phyloP scores from a whole-genome alignment of 2,329 filamentous ascomycete genomes.

The Monosporascus ibericus region DNA sequence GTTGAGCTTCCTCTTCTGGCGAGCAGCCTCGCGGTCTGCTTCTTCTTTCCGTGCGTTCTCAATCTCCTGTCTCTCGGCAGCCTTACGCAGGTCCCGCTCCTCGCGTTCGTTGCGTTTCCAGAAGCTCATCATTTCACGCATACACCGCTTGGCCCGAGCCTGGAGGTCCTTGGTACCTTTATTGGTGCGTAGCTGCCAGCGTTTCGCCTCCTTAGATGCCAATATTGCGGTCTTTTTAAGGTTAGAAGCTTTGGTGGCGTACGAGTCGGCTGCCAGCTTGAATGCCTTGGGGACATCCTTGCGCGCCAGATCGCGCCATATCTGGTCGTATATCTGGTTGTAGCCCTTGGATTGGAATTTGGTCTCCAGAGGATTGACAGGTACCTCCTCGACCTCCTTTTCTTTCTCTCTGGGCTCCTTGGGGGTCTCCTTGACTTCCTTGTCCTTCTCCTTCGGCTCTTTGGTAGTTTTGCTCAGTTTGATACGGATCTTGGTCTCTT shows the following conservation, averaged over 20 bases:
- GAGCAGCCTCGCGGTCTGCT: constrained; percentile 92
- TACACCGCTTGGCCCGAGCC: constrained; percentile 91
- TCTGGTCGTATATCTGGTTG: constrained; percentile 95
- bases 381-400: constrained; percentile 28
- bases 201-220: constrained; percentile 91
- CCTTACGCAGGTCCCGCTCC: constrained; percentile 88
- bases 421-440: constrained; percentile 32
- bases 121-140: constrained; percentile 99
- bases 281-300: constrained; percentile 92
- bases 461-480: constrained; percentile 50
- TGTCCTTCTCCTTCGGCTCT: constrained; percentile 34
- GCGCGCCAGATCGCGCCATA: constrained; percentile 88
- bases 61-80: constrained; percentile 90
- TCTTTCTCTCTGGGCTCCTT: constrained; percentile 39
- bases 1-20: constrained; percentile 97
- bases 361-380: constrained; percentile 46
- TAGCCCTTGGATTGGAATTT: constrained; percentile 85
- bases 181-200: constrained; percentile 96
- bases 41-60: constrained; percentile 96
- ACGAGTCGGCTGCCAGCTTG: constrained; percentile 79
- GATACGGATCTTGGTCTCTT: constrained; percentile 58
- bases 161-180: constrained; percentile 98
- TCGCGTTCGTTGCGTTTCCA: constrained; percentile 99
- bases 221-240: constrained; percentile 95
- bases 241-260: constrained; percentile 86